Percentiles rank a stretch among this genome's conserved stretches.
Conservation (phyloP, 2,329 filamentous ascomycete genomes). For the Xylariaceae sp. region DNA sequence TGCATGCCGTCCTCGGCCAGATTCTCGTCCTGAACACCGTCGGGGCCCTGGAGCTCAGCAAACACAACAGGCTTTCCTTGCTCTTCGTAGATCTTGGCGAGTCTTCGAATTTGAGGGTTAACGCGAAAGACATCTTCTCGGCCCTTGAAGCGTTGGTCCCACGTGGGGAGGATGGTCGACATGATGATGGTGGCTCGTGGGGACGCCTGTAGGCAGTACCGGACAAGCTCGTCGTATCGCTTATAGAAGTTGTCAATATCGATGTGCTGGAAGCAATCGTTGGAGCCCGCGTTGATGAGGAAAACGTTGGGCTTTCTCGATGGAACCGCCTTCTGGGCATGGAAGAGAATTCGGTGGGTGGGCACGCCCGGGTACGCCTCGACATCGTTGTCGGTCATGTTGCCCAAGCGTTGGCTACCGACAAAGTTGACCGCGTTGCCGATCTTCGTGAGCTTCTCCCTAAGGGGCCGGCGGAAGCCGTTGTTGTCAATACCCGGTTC, state of each 20-base stretch:
- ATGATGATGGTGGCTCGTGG: conserved; percentile 31
- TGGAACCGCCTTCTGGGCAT: conserved; percentile 28
- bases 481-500: conserved; percentile 31
- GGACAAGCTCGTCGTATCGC: conserved; percentile 29
- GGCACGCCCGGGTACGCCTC: conserved; percentile 31
- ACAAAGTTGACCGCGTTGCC: conserved; percentile 34
- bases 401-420: conserved; percentile 31
- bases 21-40: conserved; percentile 30
- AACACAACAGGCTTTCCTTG: conserved; percentile 30
- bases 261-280: conserved; percentile 33
- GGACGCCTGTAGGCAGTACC: conserved; percentile 30
- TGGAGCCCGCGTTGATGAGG: conserved; percentile 34
- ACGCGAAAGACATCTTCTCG: conserved; percentile 30
- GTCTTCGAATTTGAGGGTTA: conserved; percentile 30
- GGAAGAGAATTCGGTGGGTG: conserved; percentile 29
- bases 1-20: conserved; percentile 30
- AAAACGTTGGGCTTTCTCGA: conserved; percentile 31
- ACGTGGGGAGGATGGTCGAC: conserved; percentile 30
- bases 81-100: conserved; percentile 29
- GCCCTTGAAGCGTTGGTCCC: conserved; percentile 31
- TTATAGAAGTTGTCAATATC: conserved; percentile 32
- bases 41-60: conserved; percentile 32
- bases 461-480: conserved; percentile 32
- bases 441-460: conserved; percentile 31
- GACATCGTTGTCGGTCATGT: conserved; percentile 34